Base-by-base conservation (phyloP, 306 rosid species). In the Purshia tridentata region DNA sequence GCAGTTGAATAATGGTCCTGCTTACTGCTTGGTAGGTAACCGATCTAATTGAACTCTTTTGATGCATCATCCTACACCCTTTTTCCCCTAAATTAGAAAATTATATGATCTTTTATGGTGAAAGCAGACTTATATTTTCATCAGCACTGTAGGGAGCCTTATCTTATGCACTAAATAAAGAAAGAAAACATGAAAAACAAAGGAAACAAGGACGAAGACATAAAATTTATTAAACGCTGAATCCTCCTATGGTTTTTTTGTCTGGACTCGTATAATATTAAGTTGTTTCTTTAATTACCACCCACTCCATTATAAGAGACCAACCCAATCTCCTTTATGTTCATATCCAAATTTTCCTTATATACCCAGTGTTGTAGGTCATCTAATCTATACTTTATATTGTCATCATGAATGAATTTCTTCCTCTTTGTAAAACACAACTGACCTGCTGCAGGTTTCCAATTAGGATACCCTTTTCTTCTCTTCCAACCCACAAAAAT, bases 261-360 rank as follows among this genome's bases (percentile, higher is more conserved):
- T 46, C 6, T 39, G 64, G 11, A 81, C 78, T 73, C 59, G 44
- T 64, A 39, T 67, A 14, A 75, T 72, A n/a, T n/a, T n/a, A n/a
- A n/a, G n/a, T 12, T 67, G 68, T 67, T 40, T 68, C 53, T 73
- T 67, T 29, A 29, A 29, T 29, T 69, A 52, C 80, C 66, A 70
- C 78, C 89, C 72, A 83, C 88, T 71, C 84, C 72, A 78, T 73
- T 29, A 10, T 66, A 40, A 50, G 22, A 56, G 59, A 76, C 19
- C 63, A 57, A 76, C 80, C 77, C 56, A 74, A 81, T 80, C 72
- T 72, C 73, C 70, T 40, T 2, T 41, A 8, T 14, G 22, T 54
- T 29, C 20, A 45, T 57, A 8, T 56, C 15, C 51, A 12, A 9
- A 41, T 42, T 6, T 6, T 16, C 11, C 18, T 20, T 10, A 40